Evolutionary conservation across 306 rosid genomes (phyloP), one percentile per base, ranked within the genome.

Genomic region (Neltuma alba): DNA sequence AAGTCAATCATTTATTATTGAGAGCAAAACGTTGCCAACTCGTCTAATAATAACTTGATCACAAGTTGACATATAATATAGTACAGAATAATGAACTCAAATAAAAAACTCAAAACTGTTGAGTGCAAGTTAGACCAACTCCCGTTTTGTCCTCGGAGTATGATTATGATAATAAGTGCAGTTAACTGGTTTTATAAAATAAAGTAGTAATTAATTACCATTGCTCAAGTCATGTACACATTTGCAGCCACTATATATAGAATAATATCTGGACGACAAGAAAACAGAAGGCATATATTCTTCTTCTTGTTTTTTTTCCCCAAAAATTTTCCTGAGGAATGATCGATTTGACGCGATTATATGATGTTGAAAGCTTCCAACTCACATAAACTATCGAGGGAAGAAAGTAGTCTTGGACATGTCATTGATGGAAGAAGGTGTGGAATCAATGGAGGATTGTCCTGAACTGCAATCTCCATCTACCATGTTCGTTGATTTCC

Each of bases 391-490:
- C 37, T 69, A 76, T 76, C 81, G 45, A 57, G 84, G 80, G 28
- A 68, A 69, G 58, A 58, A 69, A 4, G 9, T 27, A 41, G 70
- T 80, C 76, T 40, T 74, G 37, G 84, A 52, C 62, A 80, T 30
- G 52, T 80, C 84, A 66, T 74, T 80, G 62, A 66, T 54, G 3
- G 84, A 80, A 40, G 79, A 73, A 66, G 27, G n/a, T 4, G 8
- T 14, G 20, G 80, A 81, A 30, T 80, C 40, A 54, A 7, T 63
- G 21, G 57, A 48, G 38, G 28, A 74, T 10, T 41, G 84, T 8
- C 45, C 64, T 9, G 76, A 75, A 67, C 30, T 69, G 7, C 57
- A 60, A 18, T 38, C 75, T 28, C 74, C 74, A 12, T 4, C 48
- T 50, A n/a, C 57, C 57, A 28, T 47, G 79, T 73, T 73, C 8